Evolutionary conservation across 257 asterid genomes (phyloP).

Genomic region (Solanum chaucha): DNA sequence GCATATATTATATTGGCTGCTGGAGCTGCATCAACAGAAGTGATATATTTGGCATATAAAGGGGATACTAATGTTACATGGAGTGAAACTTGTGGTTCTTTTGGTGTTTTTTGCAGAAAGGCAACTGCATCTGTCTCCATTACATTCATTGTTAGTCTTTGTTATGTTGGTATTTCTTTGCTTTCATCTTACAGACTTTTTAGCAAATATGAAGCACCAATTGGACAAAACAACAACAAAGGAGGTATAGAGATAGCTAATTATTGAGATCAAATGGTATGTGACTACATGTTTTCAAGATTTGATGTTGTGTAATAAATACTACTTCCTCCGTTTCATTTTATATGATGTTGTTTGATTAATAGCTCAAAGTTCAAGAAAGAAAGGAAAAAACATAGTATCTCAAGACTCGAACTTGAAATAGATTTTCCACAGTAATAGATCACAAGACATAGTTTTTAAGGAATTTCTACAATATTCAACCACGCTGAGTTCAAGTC

Average conservation of each 20-base stretch:
- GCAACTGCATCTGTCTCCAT: slow-evolving; percentile 56
- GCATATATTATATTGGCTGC: slow-evolving; percentile 64
- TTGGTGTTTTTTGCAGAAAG: slow-evolving; percentile 54
- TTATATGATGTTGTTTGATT: background rate
- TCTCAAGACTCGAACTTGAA: background rate
- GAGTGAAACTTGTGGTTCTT: slow-evolving; percentile 65
- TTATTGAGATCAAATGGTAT: background rate
- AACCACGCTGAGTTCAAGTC: background rate
- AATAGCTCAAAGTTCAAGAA: background rate
- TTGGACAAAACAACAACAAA: slow-evolving; percentile 19
- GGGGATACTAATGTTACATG: slow-evolving; percentile 59
- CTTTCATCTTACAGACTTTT: slow-evolving; percentile 70
- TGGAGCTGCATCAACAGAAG: slow-evolving; percentile 59
- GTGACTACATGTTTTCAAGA: background rate
- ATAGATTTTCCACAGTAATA: background rate
- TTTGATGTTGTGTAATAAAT: background rate
- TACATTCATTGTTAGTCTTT: slow-evolving; percentile 51
- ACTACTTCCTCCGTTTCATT: background rate
- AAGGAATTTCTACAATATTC: background rate
- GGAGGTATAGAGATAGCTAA: slow-evolving; percentile 4
- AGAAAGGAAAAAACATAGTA: too few species aligned
- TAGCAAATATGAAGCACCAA: slow-evolving; percentile 74
- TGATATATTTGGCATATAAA: slow-evolving; percentile 62
- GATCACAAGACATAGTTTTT: background rate
- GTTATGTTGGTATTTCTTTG: slow-evolving; percentile 57